phyloP scores from a whole-genome alignment of 331 rosid species.

The Quercus tomentella region DNA sequence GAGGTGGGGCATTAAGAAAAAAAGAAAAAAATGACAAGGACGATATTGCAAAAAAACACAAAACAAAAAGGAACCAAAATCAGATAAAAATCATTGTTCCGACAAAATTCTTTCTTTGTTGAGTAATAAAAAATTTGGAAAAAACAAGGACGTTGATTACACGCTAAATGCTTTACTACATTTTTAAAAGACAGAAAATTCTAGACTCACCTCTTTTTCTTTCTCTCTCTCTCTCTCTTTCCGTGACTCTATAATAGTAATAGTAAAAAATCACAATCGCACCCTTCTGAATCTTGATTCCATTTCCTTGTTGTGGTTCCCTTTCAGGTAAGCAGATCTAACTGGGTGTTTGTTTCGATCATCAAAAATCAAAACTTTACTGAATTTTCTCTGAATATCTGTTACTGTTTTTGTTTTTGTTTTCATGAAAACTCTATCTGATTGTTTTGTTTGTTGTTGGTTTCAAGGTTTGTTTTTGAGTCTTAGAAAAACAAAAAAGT shows the following conservation, averaged over 20 bases:
- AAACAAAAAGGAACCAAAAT: too few species aligned
- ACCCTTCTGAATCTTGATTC: not conserved
- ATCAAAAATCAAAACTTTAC: not conserved
- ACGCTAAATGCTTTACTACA: conserved; percentile 18
- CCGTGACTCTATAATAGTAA: not conserved
- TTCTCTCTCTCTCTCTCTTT: not conserved
- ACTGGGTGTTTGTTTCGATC: not conserved
- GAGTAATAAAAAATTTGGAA: not conserved
- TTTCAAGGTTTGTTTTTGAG: not conserved
- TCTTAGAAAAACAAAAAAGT: not conserved
- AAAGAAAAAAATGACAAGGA: not conserved
- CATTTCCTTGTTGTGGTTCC: not conserved
- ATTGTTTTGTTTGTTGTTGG: not conserved
- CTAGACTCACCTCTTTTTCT: conserved; percentile 27
- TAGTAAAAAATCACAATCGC: not conserved
- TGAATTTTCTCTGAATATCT: conserved; percentile 24
- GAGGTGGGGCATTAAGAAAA: not conserved
- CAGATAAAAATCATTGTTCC: not conserved
- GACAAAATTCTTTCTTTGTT: not conserved
- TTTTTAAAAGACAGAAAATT: conserved; percentile 27
- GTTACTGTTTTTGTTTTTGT: not conserved
- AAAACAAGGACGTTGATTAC: conserved; percentile 29
- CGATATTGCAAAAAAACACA: not conserved
- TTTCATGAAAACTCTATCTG: not conserved
- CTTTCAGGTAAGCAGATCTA: not conserved